Conservation (phyloP, 2,329 filamentous ascomycete genomes). For the Aspergillus sp. region DNA sequence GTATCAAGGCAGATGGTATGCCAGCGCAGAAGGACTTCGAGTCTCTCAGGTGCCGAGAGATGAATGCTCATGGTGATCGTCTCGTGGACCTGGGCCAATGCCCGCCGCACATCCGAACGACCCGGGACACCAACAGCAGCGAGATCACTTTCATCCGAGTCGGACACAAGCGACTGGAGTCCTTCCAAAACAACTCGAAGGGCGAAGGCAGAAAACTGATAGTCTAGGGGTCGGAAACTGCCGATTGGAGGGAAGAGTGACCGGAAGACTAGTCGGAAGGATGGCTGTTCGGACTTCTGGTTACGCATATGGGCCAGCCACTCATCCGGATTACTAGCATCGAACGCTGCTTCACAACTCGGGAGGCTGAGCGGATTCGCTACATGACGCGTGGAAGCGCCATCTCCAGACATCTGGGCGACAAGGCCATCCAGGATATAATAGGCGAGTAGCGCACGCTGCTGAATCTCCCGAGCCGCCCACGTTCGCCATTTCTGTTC, state of each 20-base stretch:
- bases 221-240: slow-evolving; percentile 28
- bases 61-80: slow-evolving; percentile 38
- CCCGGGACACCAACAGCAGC: slow-evolving; percentile 41
- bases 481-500: slow-evolving; percentile 43
- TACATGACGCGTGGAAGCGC: slow-evolving; percentile 43
- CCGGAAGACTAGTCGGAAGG: slow-evolving; percentile 42
- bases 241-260: slow-evolving; percentile 38
- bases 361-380: slow-evolving; percentile 43
- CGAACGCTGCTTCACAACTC: slow-evolving; percentile 41
- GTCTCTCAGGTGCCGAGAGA: slow-evolving; percentile 35
- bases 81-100: slow-evolving; percentile 41
- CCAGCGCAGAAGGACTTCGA: slow-evolving; percentile 46
- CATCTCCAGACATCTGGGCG: slow-evolving; percentile 44
- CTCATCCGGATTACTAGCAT: slow-evolving; percentile 40
- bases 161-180: slow-evolving; percentile 44
- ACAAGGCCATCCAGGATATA: slow-evolving; percentile 47
- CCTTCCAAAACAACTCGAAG: slow-evolving; percentile 46
- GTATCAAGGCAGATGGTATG: slow-evolving; percentile 46
- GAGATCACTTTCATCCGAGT: slow-evolving; percentile 38
- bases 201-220: slow-evolving; percentile 41
- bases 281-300: slow-evolving; percentile 30
- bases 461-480: slow-evolving; percentile 46
- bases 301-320: slow-evolving; percentile 40
- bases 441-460: slow-evolving; percentile 45
- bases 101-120: slow-evolving; percentile 38